phyloP scores from a whole-genome alignment of 768 basidiomycete species.

The Peribolospora baueri region DNA sequence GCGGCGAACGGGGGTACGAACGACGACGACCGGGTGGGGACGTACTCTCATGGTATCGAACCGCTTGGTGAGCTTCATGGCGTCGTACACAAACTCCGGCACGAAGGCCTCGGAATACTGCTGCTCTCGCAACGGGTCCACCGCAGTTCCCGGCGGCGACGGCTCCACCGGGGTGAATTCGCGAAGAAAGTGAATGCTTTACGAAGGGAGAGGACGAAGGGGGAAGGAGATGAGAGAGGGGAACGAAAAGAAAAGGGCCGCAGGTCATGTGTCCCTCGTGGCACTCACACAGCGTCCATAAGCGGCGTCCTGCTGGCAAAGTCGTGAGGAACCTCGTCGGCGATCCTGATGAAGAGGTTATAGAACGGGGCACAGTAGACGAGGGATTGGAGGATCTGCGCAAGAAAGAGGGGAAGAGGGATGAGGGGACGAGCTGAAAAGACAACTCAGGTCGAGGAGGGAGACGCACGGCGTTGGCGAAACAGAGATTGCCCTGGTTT shows the following conservation, averaged over 20 bases:
- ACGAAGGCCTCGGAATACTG: slow-evolving; percentile 39
- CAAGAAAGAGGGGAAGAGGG: not conserved
- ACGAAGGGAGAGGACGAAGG: slow-evolving; percentile 15
- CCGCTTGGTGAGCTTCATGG: slow-evolving; percentile 73
- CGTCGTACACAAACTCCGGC: slow-evolving; percentile 67
- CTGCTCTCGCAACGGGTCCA: slow-evolving; percentile 7
- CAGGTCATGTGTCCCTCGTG: not conserved
- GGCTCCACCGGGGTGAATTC: slow-evolving; percentile 31
- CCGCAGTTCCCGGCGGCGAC: slow-evolving; percentile 8
- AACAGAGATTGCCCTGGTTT: slow-evolving; percentile 94
- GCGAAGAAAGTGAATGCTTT: slow-evolving; percentile 35
- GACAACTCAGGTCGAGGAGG: not conserved
- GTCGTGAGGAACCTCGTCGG: slow-evolving; percentile 27
- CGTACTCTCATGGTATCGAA: slow-evolving; percentile 78
- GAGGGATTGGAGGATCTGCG: slow-evolving; percentile 51
- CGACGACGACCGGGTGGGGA: slow-evolving; percentile 8
- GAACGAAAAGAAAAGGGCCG: no score
- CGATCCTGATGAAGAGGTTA: slow-evolving; percentile 47
- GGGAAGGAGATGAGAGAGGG: not conserved
- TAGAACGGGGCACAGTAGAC: slow-evolving; percentile 76
- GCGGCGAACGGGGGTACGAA: not conserved
- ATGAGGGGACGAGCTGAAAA: not conserved
- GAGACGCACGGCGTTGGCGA: slow-evolving; percentile 50
- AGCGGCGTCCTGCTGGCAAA: slow-evolving; percentile 20
- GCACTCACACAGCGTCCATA: slow-evolving; percentile 25